Evolutionary conservation across 495 filamentous ascomycete genomes (phyloP).

Genomic region (Hypoxylon fragiforme): DNA sequence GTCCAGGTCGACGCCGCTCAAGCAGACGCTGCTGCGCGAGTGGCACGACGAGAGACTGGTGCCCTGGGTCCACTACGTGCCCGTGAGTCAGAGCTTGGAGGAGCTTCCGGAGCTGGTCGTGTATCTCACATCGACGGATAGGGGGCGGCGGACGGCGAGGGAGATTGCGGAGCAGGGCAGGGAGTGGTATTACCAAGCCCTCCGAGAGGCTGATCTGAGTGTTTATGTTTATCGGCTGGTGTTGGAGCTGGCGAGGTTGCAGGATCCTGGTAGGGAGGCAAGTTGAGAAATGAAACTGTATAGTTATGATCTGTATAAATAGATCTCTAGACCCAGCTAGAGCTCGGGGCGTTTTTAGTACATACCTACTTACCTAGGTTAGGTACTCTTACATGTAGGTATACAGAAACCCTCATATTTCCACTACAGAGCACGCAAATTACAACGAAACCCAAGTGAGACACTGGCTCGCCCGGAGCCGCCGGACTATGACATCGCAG

Average conservation of each 20-base stretch:
- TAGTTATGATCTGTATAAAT: too few relatives aligned
- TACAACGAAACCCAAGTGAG: constrained; percentile 41
- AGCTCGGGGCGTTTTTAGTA: too few relatives aligned
- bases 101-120: not conserved
- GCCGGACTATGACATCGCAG: constrained; percentile 41
- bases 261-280: not conserved
- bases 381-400: too few relatives aligned
- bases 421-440: too few relatives aligned
- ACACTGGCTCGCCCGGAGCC: constrained; percentile 50
- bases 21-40: not conserved
- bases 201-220: not conserved
- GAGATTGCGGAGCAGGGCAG: not conserved
- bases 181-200: not conserved
- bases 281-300: too few relatives aligned
- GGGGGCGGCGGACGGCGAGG: not conserved
- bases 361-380: too few relatives aligned
- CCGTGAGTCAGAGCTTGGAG: not conserved
- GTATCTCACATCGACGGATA: not conserved
- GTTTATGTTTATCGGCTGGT: not conserved
- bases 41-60: not conserved
- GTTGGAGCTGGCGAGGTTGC: not conserved
- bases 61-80: not conserved
- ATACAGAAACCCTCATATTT: too few relatives aligned
- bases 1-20: not conserved
- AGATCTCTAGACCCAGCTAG: too few relatives aligned